Conservation (phyloP, 2,329 filamentous ascomycete genomes). For the Sclerotinia sclerotiorum region DNA sequence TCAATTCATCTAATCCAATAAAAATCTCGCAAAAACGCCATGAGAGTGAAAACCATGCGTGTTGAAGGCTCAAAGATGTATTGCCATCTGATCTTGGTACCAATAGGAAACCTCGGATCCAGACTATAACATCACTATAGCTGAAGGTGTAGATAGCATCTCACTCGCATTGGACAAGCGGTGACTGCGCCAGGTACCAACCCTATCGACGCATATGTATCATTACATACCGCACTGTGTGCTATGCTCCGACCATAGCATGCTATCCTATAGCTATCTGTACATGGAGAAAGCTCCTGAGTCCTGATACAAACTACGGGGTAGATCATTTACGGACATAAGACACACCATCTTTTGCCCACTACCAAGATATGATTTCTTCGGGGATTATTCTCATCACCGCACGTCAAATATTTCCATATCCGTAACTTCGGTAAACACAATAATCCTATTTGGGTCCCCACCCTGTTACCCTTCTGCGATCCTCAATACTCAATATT, state of each 20-base stretch:
- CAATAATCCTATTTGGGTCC: constrained; percentile 17
- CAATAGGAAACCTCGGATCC: neutral
- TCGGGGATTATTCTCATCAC: neutral
- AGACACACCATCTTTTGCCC: neutral
- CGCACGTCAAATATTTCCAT: constrained; percentile 11
- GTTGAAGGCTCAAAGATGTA: constrained; percentile 15
- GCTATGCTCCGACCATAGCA: neutral
- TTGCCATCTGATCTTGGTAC: neutral
- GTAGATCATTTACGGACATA: neutral
- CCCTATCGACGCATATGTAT: neutral
- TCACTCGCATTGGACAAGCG: constrained; percentile 22
- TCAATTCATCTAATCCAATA: constrained; percentile 11
- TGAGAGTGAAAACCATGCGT: constrained; percentile 1
- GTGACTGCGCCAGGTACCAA: constrained; percentile 20
- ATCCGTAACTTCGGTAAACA: constrained; percentile 3
- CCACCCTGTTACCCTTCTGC: constrained; percentile 3
- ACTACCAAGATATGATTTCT: neutral
- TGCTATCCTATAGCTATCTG: neutral
- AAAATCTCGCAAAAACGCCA: constrained; percentile 8
- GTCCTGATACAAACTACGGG: neutral
- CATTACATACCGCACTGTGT: neutral
- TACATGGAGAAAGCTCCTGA: neutral
- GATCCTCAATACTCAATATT: constrained; percentile 14
- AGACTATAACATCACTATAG: constrained; percentile 10
- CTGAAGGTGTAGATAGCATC: constrained; percentile 20